Conservation (phyloP, 2,329 filamentous ascomycete species). For the Alternaria gaisen region DNA sequence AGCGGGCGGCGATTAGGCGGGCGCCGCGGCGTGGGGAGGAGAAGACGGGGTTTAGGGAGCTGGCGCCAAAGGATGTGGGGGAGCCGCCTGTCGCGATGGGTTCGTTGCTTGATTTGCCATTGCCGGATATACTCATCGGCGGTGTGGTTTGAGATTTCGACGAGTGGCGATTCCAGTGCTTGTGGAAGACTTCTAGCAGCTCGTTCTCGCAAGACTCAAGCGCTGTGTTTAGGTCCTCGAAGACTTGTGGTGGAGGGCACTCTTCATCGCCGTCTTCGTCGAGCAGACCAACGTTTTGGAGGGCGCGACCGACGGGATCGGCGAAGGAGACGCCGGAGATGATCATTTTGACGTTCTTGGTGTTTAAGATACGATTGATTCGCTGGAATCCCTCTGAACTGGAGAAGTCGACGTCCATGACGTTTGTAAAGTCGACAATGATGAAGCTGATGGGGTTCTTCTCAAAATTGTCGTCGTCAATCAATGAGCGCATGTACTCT, state of each 20-base stretch:
- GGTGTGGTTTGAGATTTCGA: slow-evolving; percentile 52
- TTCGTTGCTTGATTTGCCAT: slow-evolving; percentile 15
- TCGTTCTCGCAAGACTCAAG: slow-evolving; percentile 96
- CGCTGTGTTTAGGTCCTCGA: slow-evolving; percentile 90
- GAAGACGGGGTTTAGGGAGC: slow-evolving; percentile 62
- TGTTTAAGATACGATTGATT: slow-evolving; percentile 82
- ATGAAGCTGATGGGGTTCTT: slow-evolving; percentile 86
- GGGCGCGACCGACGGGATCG: slow-evolving; percentile 76
- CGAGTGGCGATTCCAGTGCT: slow-evolving; percentile 46
- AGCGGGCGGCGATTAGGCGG: slow-evolving; percentile 79
- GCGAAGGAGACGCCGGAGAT: slow-evolving; percentile 83
- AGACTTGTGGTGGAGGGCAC: slow-evolving; percentile 66
- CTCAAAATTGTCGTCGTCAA: slow-evolving; percentile 82
- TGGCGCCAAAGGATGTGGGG: slow-evolving; percentile 36
- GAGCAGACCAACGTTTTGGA: slow-evolving; percentile 85
- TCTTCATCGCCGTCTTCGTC: slow-evolving; percentile 73
- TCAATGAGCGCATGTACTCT: slow-evolving; percentile 80
- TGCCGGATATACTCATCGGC: slow-evolving; percentile 45
- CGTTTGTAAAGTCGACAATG: slow-evolving; percentile 86
- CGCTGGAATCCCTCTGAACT: slow-evolving; percentile 94
- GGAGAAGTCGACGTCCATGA: slow-evolving; percentile 94
- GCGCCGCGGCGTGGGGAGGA: slow-evolving; percentile 84
- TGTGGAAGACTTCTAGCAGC: slow-evolving; percentile 72
- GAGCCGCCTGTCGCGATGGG: slow-evolving; percentile 32
- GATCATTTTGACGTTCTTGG: slow-evolving; percentile 80